phyloP scores from a whole-genome alignment of 2,329 filamentous ascomycete species.

The Bipolaris zeicola region DNA sequence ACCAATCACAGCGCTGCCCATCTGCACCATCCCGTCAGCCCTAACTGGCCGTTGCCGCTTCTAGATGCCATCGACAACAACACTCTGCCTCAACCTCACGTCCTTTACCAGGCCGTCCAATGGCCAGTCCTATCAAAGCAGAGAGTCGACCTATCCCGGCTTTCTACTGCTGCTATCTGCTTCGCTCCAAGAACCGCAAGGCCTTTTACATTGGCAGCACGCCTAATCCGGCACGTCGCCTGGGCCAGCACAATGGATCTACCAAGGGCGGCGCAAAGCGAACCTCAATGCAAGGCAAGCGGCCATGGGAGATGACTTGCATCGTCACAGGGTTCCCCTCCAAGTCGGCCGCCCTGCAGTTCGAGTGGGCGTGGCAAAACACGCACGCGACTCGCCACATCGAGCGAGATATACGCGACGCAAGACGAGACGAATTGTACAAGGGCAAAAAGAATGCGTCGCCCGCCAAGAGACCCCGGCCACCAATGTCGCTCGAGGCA shows the following conservation, averaged over 20 bases:
- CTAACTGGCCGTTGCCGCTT: constrained; percentile 20
- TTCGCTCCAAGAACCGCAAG: constrained; percentile 77
- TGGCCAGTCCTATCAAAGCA: constrained; percentile 19
- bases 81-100: constrained; percentile 11
- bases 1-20: constrained; percentile 21
- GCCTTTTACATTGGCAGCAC: constrained; percentile 90
- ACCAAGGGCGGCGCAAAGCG: constrained; percentile 78
- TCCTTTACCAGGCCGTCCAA: background rate
- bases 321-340: constrained; percentile 89
- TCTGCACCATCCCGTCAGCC: constrained; percentile 23
- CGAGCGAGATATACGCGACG: constrained; percentile 50
- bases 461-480: constrained; percentile 52
- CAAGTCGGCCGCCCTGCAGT: constrained; percentile 85
- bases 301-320: constrained; percentile 82
- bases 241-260: constrained; percentile 90
- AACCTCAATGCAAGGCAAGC: constrained; percentile 69
- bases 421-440: constrained; percentile 43
- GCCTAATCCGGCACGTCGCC: constrained; percentile 80
- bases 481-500: constrained; percentile 66
- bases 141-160: constrained; percentile 68
- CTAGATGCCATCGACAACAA: constrained; percentile 22
- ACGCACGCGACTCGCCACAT: constrained; percentile 82
- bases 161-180: constrained; percentile 90
- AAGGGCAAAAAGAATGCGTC: constrained; percentile 33
- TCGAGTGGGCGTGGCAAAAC: constrained; percentile 97